Evolutionary conservation across 2,329 filamentous ascomycete genomes (phyloP).

Genomic region (Fusarium citri): DNA sequence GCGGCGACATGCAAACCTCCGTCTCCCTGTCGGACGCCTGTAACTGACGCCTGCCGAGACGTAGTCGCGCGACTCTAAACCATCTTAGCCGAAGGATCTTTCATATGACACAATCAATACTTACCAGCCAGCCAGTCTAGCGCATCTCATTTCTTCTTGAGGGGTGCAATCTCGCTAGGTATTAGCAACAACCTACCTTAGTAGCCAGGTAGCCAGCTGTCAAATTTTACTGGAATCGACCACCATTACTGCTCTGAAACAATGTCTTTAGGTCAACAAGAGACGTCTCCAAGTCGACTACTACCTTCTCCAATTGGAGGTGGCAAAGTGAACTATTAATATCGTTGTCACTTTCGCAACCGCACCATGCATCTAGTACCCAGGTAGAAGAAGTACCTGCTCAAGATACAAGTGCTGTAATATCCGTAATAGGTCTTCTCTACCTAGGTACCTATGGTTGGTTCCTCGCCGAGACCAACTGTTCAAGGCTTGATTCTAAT

Average conservation of each 20-base stretch:
- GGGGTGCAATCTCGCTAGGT: slow-evolving; percentile 32
- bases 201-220: neutral
- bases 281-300: neutral
- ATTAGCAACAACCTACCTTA: neutral
- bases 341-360: neutral
- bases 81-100: slow-evolving; percentile 22
- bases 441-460: neutral
- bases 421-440: neutral
- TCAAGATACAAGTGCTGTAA: neutral
- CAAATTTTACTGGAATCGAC: neutral
- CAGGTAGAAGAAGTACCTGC: neutral
- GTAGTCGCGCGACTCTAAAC: slow-evolving; percentile 37
- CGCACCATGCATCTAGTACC: neutral
- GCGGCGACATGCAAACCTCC: slow-evolving; percentile 11
- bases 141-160: slow-evolving; percentile 28
- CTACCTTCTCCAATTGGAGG: neutral
- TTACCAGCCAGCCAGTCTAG: slow-evolving; percentile 23
- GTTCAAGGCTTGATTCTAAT: neutral
- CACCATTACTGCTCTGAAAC: neutral
- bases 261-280: neutral
- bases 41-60: slow-evolving; percentile 36
- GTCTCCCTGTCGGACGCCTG: slow-evolving; percentile 23
- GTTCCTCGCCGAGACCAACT: neutral
- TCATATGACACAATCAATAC: slow-evolving; percentile 24
- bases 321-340: neutral